phyloP scores from a whole-genome alignment of 352 stramenopile species.

The Pythium plurisporium region DNA sequence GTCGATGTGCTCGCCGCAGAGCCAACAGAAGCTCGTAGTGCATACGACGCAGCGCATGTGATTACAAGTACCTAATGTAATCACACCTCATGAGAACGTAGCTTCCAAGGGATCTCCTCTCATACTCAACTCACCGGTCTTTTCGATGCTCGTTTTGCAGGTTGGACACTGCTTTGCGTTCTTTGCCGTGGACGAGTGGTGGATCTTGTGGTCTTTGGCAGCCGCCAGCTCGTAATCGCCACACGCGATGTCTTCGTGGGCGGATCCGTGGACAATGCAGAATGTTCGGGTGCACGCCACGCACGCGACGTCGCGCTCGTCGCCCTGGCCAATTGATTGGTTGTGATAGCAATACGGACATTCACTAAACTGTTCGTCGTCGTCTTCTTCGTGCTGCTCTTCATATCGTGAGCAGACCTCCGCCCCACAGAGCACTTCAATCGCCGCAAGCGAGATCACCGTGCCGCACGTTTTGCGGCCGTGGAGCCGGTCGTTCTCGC shows the following conservation, averaged over 20 bases:
- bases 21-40: slow-evolving; percentile 88
- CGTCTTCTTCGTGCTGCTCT: slow-evolving; percentile 88
- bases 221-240: slow-evolving; percentile 76
- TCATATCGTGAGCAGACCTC: slow-evolving; percentile 71
- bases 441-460: slow-evolving; percentile 44
- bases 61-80: slow-evolving; percentile 74
- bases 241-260: slow-evolving; percentile 67
- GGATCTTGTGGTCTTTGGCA: slow-evolving; percentile 80
- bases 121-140: slow-evolving; percentile 34
- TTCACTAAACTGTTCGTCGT: slow-evolving; percentile 57
- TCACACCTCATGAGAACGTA: background rate
- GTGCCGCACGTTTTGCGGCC: slow-evolving; percentile 29
- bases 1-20: slow-evolving; percentile 84
- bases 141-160: slow-evolving; percentile 87
- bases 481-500: background rate
- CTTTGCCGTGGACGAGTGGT: slow-evolving; percentile 71
- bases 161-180: slow-evolving; percentile 86
- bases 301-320: slow-evolving; percentile 38
- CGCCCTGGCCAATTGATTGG: slow-evolving; percentile 41
- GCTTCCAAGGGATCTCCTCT: slow-evolving; percentile 8
- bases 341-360: slow-evolving; percentile 64
- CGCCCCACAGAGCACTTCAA: slow-evolving; percentile 35
- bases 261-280: slow-evolving; percentile 87
- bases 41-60: slow-evolving; percentile 91
- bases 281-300: slow-evolving; percentile 52